phyloP scores from a whole-genome alignment of 1,139 yeast genomes.

The Sugiyamaella pinicola region DNA sequence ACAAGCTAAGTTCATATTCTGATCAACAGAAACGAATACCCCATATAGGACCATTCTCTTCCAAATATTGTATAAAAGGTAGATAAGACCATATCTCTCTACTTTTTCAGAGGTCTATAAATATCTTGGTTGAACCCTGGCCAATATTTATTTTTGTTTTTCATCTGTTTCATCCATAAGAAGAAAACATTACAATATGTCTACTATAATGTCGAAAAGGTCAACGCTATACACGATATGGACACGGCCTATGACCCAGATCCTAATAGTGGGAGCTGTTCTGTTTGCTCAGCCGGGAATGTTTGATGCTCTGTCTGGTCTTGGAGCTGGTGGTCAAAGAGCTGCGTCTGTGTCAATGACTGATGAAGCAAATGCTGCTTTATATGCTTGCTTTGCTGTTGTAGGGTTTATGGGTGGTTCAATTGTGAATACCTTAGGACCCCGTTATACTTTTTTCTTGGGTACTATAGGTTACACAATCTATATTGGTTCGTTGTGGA shows the following conservation, averaged over 20 bases:
- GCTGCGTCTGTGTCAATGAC: slow-evolving; percentile 25
- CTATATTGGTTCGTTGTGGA: slow-evolving; percentile 29
- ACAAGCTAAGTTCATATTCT: background rate
- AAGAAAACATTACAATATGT: background rate
- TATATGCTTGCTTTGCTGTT: slow-evolving; percentile 28
- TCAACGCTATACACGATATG: slow-evolving; percentile 17
- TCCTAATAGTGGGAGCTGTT: slow-evolving; percentile 27
- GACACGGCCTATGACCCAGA: slow-evolving; percentile 24
- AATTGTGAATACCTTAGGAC: slow-evolving; percentile 27
- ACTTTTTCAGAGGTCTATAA: background rate
- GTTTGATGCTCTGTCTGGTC: slow-evolving; percentile 30
- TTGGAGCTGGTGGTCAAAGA: slow-evolving; percentile 30
- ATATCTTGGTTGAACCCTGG: background rate
- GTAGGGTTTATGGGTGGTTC: slow-evolving; percentile 28
- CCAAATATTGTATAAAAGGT: background rate
- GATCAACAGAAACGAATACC: background rate
- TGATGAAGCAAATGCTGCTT: slow-evolving; percentile 26
- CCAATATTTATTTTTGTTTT: background rate
- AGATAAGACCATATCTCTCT: background rate
- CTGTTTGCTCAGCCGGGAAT: slow-evolving; percentile 30
- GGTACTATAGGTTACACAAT: slow-evolving; percentile 29
- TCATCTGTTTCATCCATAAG: background rate
- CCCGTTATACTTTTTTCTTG: slow-evolving; percentile 25
- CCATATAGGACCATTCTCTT: background rate
- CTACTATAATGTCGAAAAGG: background rate